These are phyloP conservation scores for Xylaria longipes DNA, from an alignment of 495 filamentous ascomycete species.

Conservation along the genomic window DNA sequence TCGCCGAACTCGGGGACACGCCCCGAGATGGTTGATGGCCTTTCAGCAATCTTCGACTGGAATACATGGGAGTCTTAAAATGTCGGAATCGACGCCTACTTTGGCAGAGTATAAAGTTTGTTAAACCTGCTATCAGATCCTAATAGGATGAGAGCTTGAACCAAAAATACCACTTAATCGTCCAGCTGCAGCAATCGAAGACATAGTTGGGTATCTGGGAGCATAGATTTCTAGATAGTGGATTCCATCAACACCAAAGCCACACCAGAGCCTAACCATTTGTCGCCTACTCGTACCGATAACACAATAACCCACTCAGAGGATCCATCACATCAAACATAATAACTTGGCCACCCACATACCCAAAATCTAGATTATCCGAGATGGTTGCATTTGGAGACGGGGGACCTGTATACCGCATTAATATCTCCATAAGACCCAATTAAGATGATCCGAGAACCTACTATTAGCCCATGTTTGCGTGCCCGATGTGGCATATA, in stretches of 20 bases:
- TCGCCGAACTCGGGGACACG: not conserved
- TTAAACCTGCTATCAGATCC: not conserved
- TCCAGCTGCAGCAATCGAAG: not conserved
- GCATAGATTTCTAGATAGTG: not conserved
- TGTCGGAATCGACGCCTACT: not conserved
- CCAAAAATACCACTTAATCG: not conserved
- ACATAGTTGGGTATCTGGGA: not conserved
- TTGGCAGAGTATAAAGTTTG: not conserved
- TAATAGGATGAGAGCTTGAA: not conserved
- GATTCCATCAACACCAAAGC: not conserved
- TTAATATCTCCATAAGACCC: not conserved
- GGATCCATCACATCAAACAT: not conserved
- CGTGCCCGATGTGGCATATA: not conserved
- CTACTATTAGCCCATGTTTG: not conserved
- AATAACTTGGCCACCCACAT: not conserved
- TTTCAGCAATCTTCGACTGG: not conserved
- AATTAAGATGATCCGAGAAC: not conserved
- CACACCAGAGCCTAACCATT: not conserved
- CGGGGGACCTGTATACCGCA: not conserved
- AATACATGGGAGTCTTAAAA: conserved; percentile 1
- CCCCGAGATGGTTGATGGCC: not conserved
- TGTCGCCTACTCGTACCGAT: not conserved
- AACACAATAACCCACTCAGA: not conserved
- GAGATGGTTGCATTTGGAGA: conserved; percentile 1
- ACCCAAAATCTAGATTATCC: not conserved